Evolutionary conservation across 2,329 filamentous ascomycete genomes (phyloP), one percentile per base, ranked within the genome.

Genomic region (Epichloe glyceriae): DNA sequence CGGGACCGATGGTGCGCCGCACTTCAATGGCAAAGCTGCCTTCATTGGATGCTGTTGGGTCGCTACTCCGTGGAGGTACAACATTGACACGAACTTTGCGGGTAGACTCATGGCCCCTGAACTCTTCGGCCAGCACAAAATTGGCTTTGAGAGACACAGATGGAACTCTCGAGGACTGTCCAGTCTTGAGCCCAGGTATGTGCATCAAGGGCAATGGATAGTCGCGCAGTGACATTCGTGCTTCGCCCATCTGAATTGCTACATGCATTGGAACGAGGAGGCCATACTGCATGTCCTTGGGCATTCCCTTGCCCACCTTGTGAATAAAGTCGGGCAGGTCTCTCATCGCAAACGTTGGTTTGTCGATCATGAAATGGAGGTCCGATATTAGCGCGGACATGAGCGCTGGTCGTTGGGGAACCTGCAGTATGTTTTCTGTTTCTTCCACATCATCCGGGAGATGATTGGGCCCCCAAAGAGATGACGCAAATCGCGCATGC

Each of bases 121-220:
- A 95, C 64, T 98, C 94, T 68, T 98, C 93, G 0, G 89, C 94
- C 54, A 98, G 84, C 5, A 98, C 90, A 63, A 98, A 96, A 61
- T 98, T 88, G 1, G 90, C 86, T 57, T 82, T 85, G 49, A 98
- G 72, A 1, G 86, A 88, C 63, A 95, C 79, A 47, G 89, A 85
- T n/a, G 87, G 83, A 34, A 90, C 68, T 51, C 86, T 80, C 5
- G 85, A 79, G 1, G 89, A 87, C 63, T 97, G 91, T 0, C 83
- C 84, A 15, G 82, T 73, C 53, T 87, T 85, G 54, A 96, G 79
- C 0, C 84, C 78, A 0, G 94, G 93, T 19, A 98, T 86, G 64
- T 98, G 93, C 33, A 98, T 66, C 26, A 98, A 72, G 4, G 94
- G 93, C 20, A 98, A 72, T 8, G 94, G 94, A 62, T 98, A 98